phyloP scores from a whole-genome alignment of 2,329 filamentous ascomycete species.

The Pleochaeta shiraiana region DNA sequence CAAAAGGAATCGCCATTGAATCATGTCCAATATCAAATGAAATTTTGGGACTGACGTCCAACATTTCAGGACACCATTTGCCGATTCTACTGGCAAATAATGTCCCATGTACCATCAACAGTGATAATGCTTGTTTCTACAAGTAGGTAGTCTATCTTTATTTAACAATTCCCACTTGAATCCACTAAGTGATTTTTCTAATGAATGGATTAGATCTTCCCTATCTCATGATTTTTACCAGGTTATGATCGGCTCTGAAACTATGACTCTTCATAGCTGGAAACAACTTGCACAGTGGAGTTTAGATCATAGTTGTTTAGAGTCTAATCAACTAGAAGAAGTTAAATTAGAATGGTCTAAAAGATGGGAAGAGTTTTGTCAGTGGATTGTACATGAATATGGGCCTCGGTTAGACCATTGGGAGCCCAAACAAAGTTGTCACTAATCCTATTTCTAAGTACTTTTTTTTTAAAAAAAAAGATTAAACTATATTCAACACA shows the following conservation, averaged over 20 bases:
- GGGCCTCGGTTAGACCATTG: constrained; percentile 10
- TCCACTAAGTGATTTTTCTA: background rate
- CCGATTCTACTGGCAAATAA: constrained; percentile 49
- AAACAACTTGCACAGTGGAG: constrained; percentile 45
- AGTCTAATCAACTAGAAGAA: constrained; percentile 21
- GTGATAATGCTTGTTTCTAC: constrained; percentile 55
- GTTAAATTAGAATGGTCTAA: constrained; percentile 26
- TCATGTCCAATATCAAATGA: constrained; percentile 62
- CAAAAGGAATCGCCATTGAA: constrained; percentile 45
- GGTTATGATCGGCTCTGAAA: constrained; percentile 42
- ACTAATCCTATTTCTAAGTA: no score
- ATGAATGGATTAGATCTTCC: constrained; percentile 29
- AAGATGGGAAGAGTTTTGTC: constrained; percentile 37
- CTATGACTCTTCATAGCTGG: constrained; percentile 48
- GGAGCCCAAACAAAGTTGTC: constrained; percentile 8
- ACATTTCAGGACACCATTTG: constrained; percentile 41
- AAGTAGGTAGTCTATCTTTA: no score
- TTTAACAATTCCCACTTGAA: background rate
- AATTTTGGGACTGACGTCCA: constrained; percentile 44
- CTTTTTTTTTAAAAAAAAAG: no score
- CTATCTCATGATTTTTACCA: constrained; percentile 63
- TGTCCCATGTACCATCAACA: constrained; percentile 51
- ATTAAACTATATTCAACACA: no score
- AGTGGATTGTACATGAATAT: constrained; percentile 26
- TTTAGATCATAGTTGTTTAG: constrained; percentile 35